Percentiles rank a stretch among this genome's conserved stretches.
phyloP scores from a whole-genome alignment of 306 rosid genomes.

The Castanospermum australe region DNA sequence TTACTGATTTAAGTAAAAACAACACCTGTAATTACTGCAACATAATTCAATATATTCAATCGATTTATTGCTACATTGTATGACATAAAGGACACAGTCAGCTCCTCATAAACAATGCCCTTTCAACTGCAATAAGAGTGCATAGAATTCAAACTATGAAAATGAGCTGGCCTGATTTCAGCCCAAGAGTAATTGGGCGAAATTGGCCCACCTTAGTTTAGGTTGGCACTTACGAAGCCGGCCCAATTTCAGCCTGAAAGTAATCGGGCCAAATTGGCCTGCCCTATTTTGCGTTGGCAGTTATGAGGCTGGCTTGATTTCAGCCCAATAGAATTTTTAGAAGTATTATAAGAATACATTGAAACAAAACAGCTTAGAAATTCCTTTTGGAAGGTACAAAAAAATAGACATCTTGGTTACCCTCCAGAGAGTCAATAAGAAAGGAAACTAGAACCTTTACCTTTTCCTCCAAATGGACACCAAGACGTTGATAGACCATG shows the following conservation, averaged over 20 bases:
- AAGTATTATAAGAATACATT: not conserved
- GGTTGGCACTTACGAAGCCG: too few relatives aligned
- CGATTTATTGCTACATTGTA: not conserved
- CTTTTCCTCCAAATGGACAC: conserved; percentile 80
- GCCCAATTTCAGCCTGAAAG: too few relatives aligned
- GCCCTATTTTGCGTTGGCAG: too few relatives aligned
- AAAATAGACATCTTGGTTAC: not conserved
- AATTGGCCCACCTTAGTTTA: too few relatives aligned
- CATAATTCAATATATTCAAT: not conserved
- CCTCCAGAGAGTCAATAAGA: not conserved
- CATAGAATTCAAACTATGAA: too few relatives aligned
- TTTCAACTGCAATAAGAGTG: not conserved
- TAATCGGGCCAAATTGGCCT: too few relatives aligned
- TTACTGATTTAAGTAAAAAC: conserved; percentile 13
- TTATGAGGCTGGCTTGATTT: too few relatives aligned
- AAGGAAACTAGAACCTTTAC: conserved; percentile 37
- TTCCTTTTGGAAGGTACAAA: not conserved
- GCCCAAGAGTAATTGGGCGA: too few relatives aligned
- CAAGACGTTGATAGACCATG: conserved; percentile 81
- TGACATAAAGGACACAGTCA: not conserved
- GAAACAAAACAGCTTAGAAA: not conserved
- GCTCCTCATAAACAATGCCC: not conserved
- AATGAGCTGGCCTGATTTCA: too few relatives aligned
- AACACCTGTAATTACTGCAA: not conserved
- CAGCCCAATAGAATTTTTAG: not conserved